A percentile compares a stretch with the other conserved stretches of the same genome.
Evolutionary conservation across 306 rosid species (phyloP).

Genomic region (Cicer bijugum): DNA sequence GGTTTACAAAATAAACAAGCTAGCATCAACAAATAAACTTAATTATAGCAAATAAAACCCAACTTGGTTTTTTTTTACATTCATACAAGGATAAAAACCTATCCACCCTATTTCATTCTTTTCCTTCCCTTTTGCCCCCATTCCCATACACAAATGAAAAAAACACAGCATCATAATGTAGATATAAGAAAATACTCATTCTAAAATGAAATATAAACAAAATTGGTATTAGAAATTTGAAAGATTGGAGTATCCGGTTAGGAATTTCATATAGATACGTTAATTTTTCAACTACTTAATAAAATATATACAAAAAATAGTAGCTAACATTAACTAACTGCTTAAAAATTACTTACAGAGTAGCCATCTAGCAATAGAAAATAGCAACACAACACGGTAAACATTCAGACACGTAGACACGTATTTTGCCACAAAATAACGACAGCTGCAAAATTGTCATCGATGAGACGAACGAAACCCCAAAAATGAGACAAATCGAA

Average conservation of each 20-base stretch:
- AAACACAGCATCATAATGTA: too few relatives aligned
- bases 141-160: too few relatives aligned
- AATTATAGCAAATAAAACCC: not conserved
- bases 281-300: too few relatives aligned
- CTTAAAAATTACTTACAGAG: too few relatives aligned
- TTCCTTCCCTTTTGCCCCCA: not conserved
- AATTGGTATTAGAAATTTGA: too few relatives aligned
- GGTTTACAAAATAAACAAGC: constrained; percentile 15
- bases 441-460: too few relatives aligned
- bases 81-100: not conserved
- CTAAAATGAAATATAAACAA: too few relatives aligned
- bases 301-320: too few relatives aligned
- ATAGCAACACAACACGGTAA: not conserved
- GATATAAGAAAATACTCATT: too few relatives aligned
- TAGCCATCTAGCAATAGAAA: not conserved
- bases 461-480: not conserved
- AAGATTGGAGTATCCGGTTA: too few relatives aligned
- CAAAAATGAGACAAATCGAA: not conserved
- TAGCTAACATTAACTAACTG: too few relatives aligned
- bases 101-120: not conserved
- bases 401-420: not conserved
- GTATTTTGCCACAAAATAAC: not conserved
- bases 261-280: too few relatives aligned
- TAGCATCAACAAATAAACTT: constrained; percentile 18
- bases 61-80: not conserved